phyloP scores from a whole-genome alignment of 1,284 basidiomycete species.

The Tilletia walkeri region DNA sequence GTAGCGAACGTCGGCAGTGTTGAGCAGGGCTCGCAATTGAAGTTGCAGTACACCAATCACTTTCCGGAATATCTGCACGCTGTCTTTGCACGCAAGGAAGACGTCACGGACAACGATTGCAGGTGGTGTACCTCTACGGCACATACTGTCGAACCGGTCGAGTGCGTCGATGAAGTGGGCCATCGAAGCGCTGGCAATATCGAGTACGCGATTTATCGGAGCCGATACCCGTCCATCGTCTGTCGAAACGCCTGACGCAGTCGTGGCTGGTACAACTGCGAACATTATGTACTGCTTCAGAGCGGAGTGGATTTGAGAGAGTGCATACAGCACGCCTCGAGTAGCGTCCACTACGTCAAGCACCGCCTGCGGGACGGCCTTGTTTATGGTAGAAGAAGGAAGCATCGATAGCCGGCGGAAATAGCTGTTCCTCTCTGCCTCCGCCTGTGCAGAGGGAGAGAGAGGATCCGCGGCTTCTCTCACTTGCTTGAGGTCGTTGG shows the following conservation, averaged over 20 bases:
- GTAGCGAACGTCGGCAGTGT: conserved; percentile 79
- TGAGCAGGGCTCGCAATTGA: conserved; percentile 70
- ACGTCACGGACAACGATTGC: conserved; percentile 71
- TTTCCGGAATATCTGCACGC: conserved; percentile 79
- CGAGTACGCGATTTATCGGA: conserved; percentile 42
- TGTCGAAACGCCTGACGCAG: neutral
- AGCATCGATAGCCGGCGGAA: conserved; percentile 80
- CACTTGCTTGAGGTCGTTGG: neutral
- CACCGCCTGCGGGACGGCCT: conserved; percentile 72
- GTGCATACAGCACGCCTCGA: conserved; percentile 85
- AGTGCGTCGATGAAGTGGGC: conserved; percentile 79
- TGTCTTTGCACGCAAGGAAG: conserved; percentile 79
- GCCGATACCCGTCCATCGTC: conserved; percentile 69
- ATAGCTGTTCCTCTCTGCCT: conserved; percentile 74
- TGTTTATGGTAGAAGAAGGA: conserved; percentile 67
- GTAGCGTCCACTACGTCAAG: conserved; percentile 78
- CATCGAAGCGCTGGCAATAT: conserved; percentile 74
- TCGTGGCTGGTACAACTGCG: conserved; percentile 60
- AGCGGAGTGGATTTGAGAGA: conserved; percentile 87
- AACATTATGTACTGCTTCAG: conserved; percentile 84
- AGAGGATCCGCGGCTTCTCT: conserved; percentile 5
- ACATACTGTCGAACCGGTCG: conserved; percentile 85
- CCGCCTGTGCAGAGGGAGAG: conserved; percentile 56
- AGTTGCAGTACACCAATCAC: conserved; percentile 77
- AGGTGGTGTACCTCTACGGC: conserved; percentile 70